Evolutionary conservation across 2,329 filamentous ascomycete genomes (phyloP), one percentile per base, ranked within the genome.

Genomic region (Botryotinia convoluta): DNA sequence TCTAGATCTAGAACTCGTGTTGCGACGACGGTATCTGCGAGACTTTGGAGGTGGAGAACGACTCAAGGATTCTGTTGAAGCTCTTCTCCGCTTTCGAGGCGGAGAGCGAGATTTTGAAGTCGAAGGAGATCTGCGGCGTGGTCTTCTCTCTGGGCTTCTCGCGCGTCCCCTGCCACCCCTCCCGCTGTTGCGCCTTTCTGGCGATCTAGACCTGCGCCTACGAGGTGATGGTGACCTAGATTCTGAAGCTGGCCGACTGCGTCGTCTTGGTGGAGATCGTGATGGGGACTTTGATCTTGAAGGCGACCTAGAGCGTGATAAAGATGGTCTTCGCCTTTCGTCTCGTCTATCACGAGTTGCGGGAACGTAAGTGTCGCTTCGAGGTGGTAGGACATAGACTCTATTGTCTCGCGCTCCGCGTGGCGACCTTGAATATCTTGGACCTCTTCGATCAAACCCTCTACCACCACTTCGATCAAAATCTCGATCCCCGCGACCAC

Each of bases 401-500:
- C 82, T 80, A 35, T 81, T 80, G 71, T 81, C 81, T 72, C 81
- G 81, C 71, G 83, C 80, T 45, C 82, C 81, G 54, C 73, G 76
- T 14, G 81, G 82, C 4, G 85, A 86, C 72, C 84, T 83, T 20
- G 83, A 83, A 37, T 79, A 81, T 51, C 84, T 82, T 60, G 84
- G 84, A 35, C 84, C 84, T 65, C 86, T 85, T 74, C 84, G 79
- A 72, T 83, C 82, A 74, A 83, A 83, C 88, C 76, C 78, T 74
- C 79, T 77, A 8, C 76, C 74, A 67, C 75, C 75, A 67, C 85
- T 85, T 75, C 87, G 84, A 74, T 89, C 86, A 73, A 78, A 76
- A 88, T 77, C 74, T 70, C 78, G 74, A 60, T 78, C 78, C 71
- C 86, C 84, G 74, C 88, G 82, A 44, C 84, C 84, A 32, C 84